Base-by-base conservation (phyloP, 495 filamentous ascomycete species). In the Geoglossum glabrum region DNA sequence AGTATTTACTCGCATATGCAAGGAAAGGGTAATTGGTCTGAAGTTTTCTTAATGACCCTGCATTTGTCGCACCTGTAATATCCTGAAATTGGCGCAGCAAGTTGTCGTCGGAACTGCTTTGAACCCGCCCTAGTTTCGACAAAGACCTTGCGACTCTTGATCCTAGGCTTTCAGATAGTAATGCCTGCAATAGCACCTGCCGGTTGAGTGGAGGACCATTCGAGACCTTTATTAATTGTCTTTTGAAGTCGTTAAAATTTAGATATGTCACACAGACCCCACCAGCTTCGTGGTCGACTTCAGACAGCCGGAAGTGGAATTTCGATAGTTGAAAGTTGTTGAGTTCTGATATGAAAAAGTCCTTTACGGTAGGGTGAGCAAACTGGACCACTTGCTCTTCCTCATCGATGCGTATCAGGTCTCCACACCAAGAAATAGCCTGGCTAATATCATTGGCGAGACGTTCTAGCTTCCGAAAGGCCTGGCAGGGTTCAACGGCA, bases 191-290 rank as follows among this genome's bases (percentile, higher is more conserved):
- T 1, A 45, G 5, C 10, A 19, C 40, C 40, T 45, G 40, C n/a
- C n/a, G 1, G n/a, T 10, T 21, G 40, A 45, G 40, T 4, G 17
- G 40, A 19, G 1, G n/a, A 10, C 17, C n/a, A 21, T 28, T 28
- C 28, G 33, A 36, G 28, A 36, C 28, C 51, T 54, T 54, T 3
- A 28, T 10, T 19, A 54, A 11, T 17, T 54, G 51, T 17, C 28
- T 54, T 54, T 54, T 31, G 21, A 54, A 54, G 51, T 54, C 51
- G 51, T 54, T 54, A 23, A 54, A 36, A 15, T 45, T 45, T 21
- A 45, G n/a, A 19, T 45, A 45, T 3, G 40, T 45, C 40, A 45
- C 40, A 21, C 40, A 45, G 10, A 45, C n/a, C 40, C 23, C 40
- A 21, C 40, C 40, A 21, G 40, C 40, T 5, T 45, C 40, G 51